Evolutionary conservation across 345 rosid genomes (phyloP).

Genomic region (Gossypium bickii): DNA sequence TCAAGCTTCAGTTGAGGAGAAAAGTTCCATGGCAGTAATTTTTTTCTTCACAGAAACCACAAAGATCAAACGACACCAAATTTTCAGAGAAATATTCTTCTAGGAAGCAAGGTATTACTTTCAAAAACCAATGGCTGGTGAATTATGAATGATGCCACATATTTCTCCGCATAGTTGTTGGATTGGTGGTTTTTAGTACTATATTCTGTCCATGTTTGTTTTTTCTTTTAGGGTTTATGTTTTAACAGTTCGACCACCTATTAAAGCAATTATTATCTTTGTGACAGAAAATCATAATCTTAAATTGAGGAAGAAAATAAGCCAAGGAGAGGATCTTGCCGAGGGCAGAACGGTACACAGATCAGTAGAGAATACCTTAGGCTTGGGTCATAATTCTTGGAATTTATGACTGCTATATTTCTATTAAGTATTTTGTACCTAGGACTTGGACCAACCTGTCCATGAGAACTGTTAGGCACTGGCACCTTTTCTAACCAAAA

Average conservation of each 20-base stretch:
- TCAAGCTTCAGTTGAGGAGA: slow-evolving; percentile 43
- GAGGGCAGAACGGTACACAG: slow-evolving; percentile 18
- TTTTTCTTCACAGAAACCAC: slow-evolving; percentile 24
- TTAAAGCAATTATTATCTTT: slow-evolving; percentile 13
- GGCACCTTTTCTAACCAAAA: not conserved
- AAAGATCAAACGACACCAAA: slow-evolving; percentile 14
- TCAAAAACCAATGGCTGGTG: not conserved
- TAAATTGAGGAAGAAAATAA: slow-evolving; percentile 46
- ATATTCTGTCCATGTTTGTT: not conserved
- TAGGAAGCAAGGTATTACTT: slow-evolving; percentile 28
- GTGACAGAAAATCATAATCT: slow-evolving; percentile 44
- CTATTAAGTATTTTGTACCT: not conserved
- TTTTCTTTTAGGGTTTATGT: not conserved
- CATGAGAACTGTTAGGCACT: not conserved
- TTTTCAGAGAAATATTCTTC: slow-evolving; percentile 21
- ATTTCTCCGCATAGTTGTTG: not conserved
- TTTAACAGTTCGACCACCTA: not conserved
- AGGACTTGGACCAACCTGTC: not conserved
- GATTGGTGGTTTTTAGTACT: not conserved
- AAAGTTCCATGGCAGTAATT: slow-evolving; percentile 27
- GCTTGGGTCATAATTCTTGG: not conserved
- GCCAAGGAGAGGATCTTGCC: slow-evolving; percentile 23
- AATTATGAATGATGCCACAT: not conserved
- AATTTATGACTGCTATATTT: not conserved
- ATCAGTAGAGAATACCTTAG: slow-evolving; percentile 20